Evolutionary conservation across 2,329 filamentous ascomycete genomes (phyloP), one percentile per base, ranked within the genome.

Genomic region (Pseudocercospora eumusae): DNA sequence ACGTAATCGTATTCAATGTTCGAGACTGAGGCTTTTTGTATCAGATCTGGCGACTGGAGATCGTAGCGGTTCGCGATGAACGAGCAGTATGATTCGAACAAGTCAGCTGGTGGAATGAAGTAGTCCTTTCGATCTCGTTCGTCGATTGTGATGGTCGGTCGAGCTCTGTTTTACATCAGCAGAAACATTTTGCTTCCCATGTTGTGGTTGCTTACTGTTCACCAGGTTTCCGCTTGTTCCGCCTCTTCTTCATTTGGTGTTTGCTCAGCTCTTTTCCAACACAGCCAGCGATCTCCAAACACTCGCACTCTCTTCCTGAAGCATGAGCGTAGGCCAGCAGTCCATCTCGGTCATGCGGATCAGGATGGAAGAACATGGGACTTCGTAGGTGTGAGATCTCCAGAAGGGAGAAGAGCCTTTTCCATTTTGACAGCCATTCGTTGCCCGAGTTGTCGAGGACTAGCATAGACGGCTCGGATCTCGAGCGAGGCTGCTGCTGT

Each of bases 361-460:
- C 90, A 13, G 91, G 81, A 71, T 95, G 90, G 78, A 92, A 93
- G 70, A 93, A 89, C 88, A 93, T 90, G 0, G 89, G 90, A 67
- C 89, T 92, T 15, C 90, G 82, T 42, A 95, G 78, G 69, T 92
- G 85, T 1, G 83, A 81, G 52, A 93, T 93, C 54, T 87, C 83
- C 49, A 91, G 85, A 2, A 83, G 84, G 31, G 81, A 79, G 75
- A 93, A 93, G 3, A 89, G 81, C 13, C 81, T 78, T 49, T 89
- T 85, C 90, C 90, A 93, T 44, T 85, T 81, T 9, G 82, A 76
- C 80, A 93, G 85, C 89, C 89, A 93, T 49, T 78, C 70, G 53
- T 82, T 76, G 0, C 83, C 84, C 0, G 84, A 84, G 1, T 83
- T 84, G 69, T 93, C 90, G 0, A 95, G 78, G 0, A 93, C 87